Evolutionary conservation across 805 yeast genomes (phyloP).

Genomic region (Candida ascalaphidarum): DNA sequence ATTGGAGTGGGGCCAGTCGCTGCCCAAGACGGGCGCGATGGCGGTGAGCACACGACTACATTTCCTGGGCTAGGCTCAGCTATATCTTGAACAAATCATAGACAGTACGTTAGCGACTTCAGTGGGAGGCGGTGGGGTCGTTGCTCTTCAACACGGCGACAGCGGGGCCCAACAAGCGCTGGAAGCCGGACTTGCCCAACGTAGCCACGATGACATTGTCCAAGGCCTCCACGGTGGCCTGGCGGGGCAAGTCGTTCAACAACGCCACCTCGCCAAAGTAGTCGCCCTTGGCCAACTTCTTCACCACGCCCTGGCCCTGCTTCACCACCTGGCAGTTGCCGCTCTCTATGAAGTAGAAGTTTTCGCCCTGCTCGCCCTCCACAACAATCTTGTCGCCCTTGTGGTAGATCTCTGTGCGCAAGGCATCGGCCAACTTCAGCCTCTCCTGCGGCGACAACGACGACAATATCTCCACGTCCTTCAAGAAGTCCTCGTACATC

Average conservation of each 20-base stretch:
- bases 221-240: constrained; percentile 81
- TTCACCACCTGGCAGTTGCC: constrained; percentile 77
- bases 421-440: constrained; percentile 89
- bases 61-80: too few species aligned
- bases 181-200: constrained; percentile 86
- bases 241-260: constrained; percentile 85
- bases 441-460: constrained; percentile 73
- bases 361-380: constrained; percentile 67
- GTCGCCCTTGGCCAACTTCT: constrained; percentile 65
- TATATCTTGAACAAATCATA: too few species aligned
- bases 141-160: constrained; percentile 79
- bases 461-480: constrained; percentile 75
- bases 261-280: constrained; percentile 96
- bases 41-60: too few species aligned
- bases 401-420: constrained; percentile 65
- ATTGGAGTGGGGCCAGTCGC: too few species aligned
- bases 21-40: too few species aligned
- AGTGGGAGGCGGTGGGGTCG: constrained; percentile 55
- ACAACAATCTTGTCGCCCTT: constrained; percentile 68
- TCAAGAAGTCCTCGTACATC: constrained; percentile 82
- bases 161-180: constrained; percentile 89
- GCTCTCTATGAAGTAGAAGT: constrained; percentile 44
- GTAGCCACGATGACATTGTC: constrained; percentile 81
- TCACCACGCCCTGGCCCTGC: constrained; percentile 51
- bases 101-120: too few species aligned